Base-by-base conservation (phyloP, 2,329 filamentous ascomycete genomes). In the Penicillium psychrosexuale region DNA sequence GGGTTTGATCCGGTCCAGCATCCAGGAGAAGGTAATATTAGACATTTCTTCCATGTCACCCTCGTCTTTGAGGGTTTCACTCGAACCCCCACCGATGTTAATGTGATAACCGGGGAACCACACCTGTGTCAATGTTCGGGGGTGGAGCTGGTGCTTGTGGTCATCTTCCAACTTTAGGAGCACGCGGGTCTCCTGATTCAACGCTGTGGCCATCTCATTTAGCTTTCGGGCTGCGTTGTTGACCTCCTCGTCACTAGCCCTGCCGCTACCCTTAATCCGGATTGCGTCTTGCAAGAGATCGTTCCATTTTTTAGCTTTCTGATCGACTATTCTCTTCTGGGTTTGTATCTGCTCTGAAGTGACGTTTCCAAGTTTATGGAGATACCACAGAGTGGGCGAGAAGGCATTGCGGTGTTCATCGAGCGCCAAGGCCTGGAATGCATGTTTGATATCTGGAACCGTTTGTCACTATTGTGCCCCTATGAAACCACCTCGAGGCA, bases 41-140 rank as follows among this genome's bases (percentile, higher is more conserved):
- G 63, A 61, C 63, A 65, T 64, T 19, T 64, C 59, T 40, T 67
- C 65, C 59, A 66, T 59, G 34, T 67, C 55, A 3, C 62, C 58
- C 12, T 60, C 46, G 17, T 64, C 50, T 13, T 55, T 38, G n/a
- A 61, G 40, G 5, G 67, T 64, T 22, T 70, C 66, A 3, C 50
- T 49, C 39, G 75, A 77, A 0, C 78, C 77, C 27, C 80, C 81
- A 3, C 81, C 81, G 2, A 82, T 69, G 52, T 82, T 80, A 9
- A 75, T 73, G 60, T 84, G 81, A 28, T 74, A 76, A 9, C 81
- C 81, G 0, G 80, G 80, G 52, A 83, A 83, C 81, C 81, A 83
- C 8, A 79, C 77, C 63, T 83, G 80, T n/a, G 75, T 72, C 28
- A 82, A 66, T 27, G 62, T 68, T n/a, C 68, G 60, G 31, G 60